phyloP scores from a whole-genome alignment of 2,329 filamentous ascomycete species.

The Exophiala xenobiotica region DNA sequence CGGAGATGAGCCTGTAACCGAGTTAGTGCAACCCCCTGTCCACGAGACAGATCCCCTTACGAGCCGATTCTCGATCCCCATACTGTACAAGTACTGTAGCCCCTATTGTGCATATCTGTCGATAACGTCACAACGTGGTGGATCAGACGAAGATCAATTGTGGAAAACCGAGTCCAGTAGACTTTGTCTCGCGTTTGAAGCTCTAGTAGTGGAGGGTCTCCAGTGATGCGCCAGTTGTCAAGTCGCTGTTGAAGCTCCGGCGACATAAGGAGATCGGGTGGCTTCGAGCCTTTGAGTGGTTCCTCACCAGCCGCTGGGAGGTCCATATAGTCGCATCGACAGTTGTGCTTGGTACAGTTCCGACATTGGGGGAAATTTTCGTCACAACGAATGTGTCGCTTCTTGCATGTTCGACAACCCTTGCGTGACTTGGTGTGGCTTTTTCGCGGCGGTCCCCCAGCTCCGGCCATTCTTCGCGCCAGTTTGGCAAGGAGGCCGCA shows the following conservation, averaged over 20 bases:
- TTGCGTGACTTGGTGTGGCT: constrained; percentile 99
- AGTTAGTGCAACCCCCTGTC: constrained; percentile 36
- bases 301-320: constrained; percentile 63
- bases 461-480: constrained; percentile 70
- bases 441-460: constrained; percentile 81
- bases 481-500: constrained; percentile 8
- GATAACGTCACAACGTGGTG: constrained; percentile 87
- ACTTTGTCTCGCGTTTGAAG: constrained; percentile 74
- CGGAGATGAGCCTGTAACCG: constrained; percentile 68
- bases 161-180: constrained; percentile 68
- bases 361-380: constrained; percentile 97
- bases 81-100: constrained; percentile 79
- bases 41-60: constrained; percentile 55
- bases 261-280: constrained; percentile 74
- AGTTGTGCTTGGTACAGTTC: constrained; percentile 99
- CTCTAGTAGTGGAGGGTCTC: constrained; percentile 80
- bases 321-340: constrained; percentile 97
- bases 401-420: constrained; percentile 97
- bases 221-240: constrained; percentile 78
- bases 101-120: constrained; percentile 72
- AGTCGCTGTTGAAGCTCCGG: constrained; percentile 80
- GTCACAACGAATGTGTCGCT: constrained; percentile 94
- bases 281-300: constrained; percentile 50
- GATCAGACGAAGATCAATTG: constrained; percentile 81
- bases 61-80: constrained; percentile 93